A percentile compares a stretch with the other conserved stretches of the same genome.
Conservation (phyloP, 2,329 filamentous ascomycete genomes). For the Thielaviopsis populi region DNA sequence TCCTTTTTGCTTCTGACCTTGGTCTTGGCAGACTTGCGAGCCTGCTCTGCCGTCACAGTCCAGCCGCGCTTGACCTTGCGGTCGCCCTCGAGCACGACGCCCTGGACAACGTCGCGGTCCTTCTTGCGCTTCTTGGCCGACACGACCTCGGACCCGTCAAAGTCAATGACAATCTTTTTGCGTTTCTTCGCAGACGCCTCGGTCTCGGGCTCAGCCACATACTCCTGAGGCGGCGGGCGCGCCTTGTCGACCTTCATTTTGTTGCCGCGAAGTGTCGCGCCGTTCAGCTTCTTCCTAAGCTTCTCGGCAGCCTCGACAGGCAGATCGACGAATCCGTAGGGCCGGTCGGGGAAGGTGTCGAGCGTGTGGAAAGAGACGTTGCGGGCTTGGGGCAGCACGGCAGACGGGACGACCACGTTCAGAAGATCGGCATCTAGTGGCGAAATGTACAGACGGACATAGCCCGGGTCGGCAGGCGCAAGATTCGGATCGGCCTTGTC, state of each 20-base stretch:
- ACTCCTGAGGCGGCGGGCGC: constrained; percentile 34
- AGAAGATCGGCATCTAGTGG: constrained; percentile 67
- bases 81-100: constrained; percentile 55
- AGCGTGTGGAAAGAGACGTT: constrained; percentile 81
- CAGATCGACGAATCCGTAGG: constrained; percentile 80
- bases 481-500: neutral
- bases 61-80: constrained; percentile 80
- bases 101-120: constrained; percentile 39
- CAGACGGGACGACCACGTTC: constrained; percentile 53
- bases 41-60: constrained; percentile 50
- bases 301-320: constrained; percentile 74
- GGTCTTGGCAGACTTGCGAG: constrained; percentile 33
- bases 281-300: constrained; percentile 79
- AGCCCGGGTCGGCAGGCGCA: constrained; percentile 12
- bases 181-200: constrained; percentile 26
- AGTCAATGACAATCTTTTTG: constrained; percentile 25
- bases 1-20: constrained; percentile 26
- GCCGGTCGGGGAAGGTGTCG: constrained; percentile 76
- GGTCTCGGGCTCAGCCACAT: constrained; percentile 25
- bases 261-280: constrained; percentile 64
- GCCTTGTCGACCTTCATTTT: constrained; percentile 80
- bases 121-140: constrained; percentile 35
- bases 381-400: constrained; percentile 49
- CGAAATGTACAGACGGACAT: constrained; percentile 57
- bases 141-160: constrained; percentile 23